Conservation (phyloP, 768 basidiomycete species). For the Naganishia onofrii region DNA sequence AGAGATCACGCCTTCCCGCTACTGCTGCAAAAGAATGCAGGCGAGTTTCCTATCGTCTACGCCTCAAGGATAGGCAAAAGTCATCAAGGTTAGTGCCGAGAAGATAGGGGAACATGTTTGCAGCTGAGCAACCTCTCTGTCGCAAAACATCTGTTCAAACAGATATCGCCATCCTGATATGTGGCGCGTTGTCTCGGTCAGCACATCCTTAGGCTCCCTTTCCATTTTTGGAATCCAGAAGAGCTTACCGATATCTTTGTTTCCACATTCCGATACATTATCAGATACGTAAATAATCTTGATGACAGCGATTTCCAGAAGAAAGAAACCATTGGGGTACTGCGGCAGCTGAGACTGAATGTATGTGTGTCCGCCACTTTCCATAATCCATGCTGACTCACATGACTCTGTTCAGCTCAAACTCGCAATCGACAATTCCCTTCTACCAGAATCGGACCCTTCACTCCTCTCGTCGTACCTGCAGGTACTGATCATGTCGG, state of each 20-base stretch:
- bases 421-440: conserved; percentile 83
- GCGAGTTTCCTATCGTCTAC: conserved; percentile 83
- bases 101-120: no score
- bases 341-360: conserved; percentile 65
- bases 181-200: conserved; percentile 80
- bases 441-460: conserved; percentile 55
- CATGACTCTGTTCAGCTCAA: conserved; percentile 75
- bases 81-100: conserved; percentile 36
- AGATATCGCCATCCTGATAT: conserved; percentile 79
- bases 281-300: conserved; percentile 76
- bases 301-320: conserved; percentile 71
- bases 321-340: conserved; percentile 65
- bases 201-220: neutral
- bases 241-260: neutral
- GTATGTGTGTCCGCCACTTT: conserved; percentile 26
- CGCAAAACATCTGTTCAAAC: neutral
- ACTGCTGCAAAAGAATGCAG: conserved; percentile 77
- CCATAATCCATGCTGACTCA: neutral
- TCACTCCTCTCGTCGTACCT: conserved; percentile 87
- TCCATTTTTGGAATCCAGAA: neutral
- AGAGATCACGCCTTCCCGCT: conserved; percentile 56
- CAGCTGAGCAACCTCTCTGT: neutral
- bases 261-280: neutral
- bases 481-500: conserved; percentile 93
- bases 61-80: conserved; percentile 61